Percentiles rank a stretch among this genome's conserved stretches.
phyloP scores from a whole-genome alignment of 2,329 filamentous ascomycete genomes.

The Sclerotinia glacialis region DNA sequence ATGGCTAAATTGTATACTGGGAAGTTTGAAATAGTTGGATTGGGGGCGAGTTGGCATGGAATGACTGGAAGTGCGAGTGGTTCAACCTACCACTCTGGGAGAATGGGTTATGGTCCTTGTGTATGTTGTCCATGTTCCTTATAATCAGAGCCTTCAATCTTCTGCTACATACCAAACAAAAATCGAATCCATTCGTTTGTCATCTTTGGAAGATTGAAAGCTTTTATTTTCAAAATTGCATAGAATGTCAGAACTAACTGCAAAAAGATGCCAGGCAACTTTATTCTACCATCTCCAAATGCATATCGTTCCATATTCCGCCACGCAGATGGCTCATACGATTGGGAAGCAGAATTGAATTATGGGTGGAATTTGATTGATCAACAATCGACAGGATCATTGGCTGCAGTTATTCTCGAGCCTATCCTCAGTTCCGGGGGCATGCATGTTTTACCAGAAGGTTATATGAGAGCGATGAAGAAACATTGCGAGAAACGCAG shows the following conservation, averaged over 20 bases:
- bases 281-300: slow-evolving; percentile 58
- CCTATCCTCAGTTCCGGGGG: slow-evolving; percentile 48
- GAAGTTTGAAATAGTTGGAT: slow-evolving; percentile 62
- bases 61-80: slow-evolving; percentile 53
- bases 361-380: slow-evolving; percentile 63
- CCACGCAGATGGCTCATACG: slow-evolving; percentile 56
- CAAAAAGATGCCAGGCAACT: slow-evolving; percentile 52
- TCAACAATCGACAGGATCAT: slow-evolving; percentile 55
- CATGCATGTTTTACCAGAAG: slow-evolving; percentile 56
- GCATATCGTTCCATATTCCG: slow-evolving; percentile 61
- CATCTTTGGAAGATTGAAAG: not conserved
- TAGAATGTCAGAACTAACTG: not conserved
- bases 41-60: slow-evolving; percentile 60
- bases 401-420: slow-evolving; percentile 62
- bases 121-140: slow-evolving; percentile 19
- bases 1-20: slow-evolving; percentile 63
- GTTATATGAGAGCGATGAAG: slow-evolving; percentile 57
- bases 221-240: not conserved
- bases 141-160: not conserved
- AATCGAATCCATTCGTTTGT: too few species aligned
- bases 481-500: slow-evolving; percentile 52
- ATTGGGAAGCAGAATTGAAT: slow-evolving; percentile 63
- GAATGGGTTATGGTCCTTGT: slow-evolving; percentile 46
- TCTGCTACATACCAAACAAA: not conserved
- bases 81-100: slow-evolving; percentile 54